These are phyloP conservation scores for Gaertneriomyces sp. DNA, from an alignment of 192 early-diverging fungal genomes.

Conservation along the genomic window DNA sequence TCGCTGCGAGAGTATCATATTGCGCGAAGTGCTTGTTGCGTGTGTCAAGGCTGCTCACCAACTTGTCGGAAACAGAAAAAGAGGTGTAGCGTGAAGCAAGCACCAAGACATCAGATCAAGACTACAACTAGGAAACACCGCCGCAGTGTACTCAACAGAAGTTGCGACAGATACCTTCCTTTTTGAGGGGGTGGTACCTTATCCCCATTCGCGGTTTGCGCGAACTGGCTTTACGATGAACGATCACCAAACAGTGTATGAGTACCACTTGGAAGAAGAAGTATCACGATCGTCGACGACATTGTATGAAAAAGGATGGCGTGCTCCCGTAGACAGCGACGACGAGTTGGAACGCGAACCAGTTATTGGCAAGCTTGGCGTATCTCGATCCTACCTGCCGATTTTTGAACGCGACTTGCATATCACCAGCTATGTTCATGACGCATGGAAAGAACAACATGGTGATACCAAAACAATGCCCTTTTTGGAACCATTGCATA, in stretches of 20 bases:
- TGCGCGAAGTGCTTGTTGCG: too few relatives aligned
- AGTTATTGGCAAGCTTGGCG: background rate
- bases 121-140: too few relatives aligned
- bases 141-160: too few relatives aligned
- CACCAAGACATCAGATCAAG: too few relatives aligned
- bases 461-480: background rate
- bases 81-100: too few relatives aligned
- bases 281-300: background rate
- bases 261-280: constrained; percentile 1
- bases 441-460: background rate
- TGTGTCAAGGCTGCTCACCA: too few relatives aligned
- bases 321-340: background rate
- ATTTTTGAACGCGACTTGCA: background rate
- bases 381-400: background rate
- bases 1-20: too few relatives aligned
- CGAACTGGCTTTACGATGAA: too few relatives aligned
- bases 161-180: too few relatives aligned
- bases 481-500: constrained; percentile 1
- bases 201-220: too few relatives aligned
- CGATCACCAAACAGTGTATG: background rate
- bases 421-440: background rate
- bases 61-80: too few relatives aligned
- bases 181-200: too few relatives aligned
- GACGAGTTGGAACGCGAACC: background rate
- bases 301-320: background rate